Percentiles rank a stretch among this genome's conserved stretches.
These are phyloP conservation scores for Silene latifolia DNA, from an alignment of 148 eudicot species.

Conservation along the genomic window DNA sequence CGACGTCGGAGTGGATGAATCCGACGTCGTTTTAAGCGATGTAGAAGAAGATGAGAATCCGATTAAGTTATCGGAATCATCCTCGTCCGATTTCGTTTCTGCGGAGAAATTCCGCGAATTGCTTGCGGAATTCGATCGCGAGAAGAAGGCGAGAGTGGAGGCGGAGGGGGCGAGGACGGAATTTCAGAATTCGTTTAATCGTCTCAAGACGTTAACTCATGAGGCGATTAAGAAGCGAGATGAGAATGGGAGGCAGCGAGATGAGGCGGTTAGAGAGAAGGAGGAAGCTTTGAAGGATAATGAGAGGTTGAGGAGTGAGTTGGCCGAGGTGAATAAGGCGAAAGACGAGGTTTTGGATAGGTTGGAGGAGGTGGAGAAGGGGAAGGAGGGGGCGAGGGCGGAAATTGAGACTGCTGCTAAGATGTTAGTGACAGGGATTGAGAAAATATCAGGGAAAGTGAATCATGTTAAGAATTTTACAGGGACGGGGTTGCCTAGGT, in stretches of 20 bases:
- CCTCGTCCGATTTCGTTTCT: slow-evolving; percentile 48
- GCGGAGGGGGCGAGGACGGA: slow-evolving; percentile 69
- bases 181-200: slow-evolving; percentile 51
- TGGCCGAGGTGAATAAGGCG: slow-evolving; percentile 43
- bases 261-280: slow-evolving; percentile 50
- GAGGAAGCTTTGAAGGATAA: slow-evolving; percentile 42
- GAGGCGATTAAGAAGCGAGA: slow-evolving; percentile 92
- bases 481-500: slow-evolving; percentile 70
- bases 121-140: slow-evolving; percentile 74
- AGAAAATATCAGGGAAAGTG: slow-evolving; percentile 82
- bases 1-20: slow-evolving; percentile 57
- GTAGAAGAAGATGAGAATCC: slow-evolving; percentile 60
- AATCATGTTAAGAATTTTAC: slow-evolving; percentile 57
- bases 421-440: slow-evolving; percentile 84
- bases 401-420: slow-evolving; percentile 74
- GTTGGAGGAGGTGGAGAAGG: slow-evolving; percentile 55
- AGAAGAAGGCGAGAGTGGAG: slow-evolving; percentile 50
- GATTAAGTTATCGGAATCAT: slow-evolving; percentile 19
- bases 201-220: slow-evolving; percentile 69
- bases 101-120: slow-evolving; percentile 59
- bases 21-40: slow-evolving; percentile 75
- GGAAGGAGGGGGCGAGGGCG: slow-evolving; percentile 54
- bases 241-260: slow-evolving; percentile 47
- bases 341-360: slow-evolving; percentile 47
- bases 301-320: slow-evolving; percentile 49